These are phyloP conservation scores for Plectosphaerella cucumerina DNA, from an alignment of 2,329 filamentous ascomycete genomes.

Conservation along the genomic window DNA sequence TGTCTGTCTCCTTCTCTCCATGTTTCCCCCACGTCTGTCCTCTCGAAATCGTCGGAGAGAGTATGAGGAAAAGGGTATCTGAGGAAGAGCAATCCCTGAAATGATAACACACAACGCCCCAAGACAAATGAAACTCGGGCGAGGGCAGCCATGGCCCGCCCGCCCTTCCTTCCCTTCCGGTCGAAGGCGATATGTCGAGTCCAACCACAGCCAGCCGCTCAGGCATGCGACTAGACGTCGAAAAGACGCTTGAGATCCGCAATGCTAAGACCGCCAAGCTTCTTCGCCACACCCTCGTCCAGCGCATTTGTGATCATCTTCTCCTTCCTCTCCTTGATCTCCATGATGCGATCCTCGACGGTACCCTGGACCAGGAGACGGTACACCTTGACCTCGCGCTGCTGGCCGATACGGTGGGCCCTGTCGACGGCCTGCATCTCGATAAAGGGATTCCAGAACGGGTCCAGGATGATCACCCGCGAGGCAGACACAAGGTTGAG, in stretches of 20 bases:
- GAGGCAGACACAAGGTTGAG: slow-evolving; percentile 81
- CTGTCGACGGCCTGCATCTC: slow-evolving; percentile 91
- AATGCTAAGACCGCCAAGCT: slow-evolving; percentile 60
- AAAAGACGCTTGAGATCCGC: slow-evolving; percentile 71
- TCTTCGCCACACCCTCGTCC: slow-evolving; percentile 67
- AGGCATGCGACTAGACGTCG: slow-evolving; percentile 12
- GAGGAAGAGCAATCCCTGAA: too few species aligned
- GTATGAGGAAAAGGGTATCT: too few species aligned
- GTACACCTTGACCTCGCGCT: slow-evolving; percentile 70
- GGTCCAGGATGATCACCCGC: slow-evolving; percentile 85
- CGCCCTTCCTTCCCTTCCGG: too few species aligned
- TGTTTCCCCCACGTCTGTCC: too few species aligned
- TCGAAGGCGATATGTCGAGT: too few species aligned
- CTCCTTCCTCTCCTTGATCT: slow-evolving; percentile 74
- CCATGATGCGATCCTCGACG: slow-evolving; percentile 82
- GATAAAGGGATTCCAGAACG: slow-evolving; percentile 92
- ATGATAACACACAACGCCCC: too few species aligned
- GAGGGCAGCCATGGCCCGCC: too few species aligned
- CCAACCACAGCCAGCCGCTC: too few species aligned
- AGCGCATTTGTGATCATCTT: slow-evolving; percentile 73
- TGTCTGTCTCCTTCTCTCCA: too few species aligned
- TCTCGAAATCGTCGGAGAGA: too few species aligned
- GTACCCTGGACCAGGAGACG: slow-evolving; percentile 72
- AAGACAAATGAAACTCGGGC: too few species aligned
- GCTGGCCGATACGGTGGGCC: slow-evolving; percentile 82